These are phyloP conservation scores for Euphorbia corollata DNA, from an alignment of 441 rosid genomes.

Conservation along the genomic window DNA sequence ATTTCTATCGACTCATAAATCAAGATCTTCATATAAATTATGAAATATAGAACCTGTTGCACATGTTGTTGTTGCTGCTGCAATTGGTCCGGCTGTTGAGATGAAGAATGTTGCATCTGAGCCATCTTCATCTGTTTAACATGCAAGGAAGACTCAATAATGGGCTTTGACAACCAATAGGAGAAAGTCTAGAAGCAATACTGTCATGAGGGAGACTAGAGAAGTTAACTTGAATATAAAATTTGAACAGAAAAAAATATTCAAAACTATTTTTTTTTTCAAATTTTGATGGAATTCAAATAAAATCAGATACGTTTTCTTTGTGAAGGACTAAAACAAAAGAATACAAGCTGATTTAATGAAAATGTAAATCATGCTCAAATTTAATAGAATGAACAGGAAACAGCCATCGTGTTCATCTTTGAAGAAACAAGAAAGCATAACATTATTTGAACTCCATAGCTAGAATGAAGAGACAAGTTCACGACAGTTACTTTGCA, in stretches of 20 bases:
- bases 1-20: not conserved
- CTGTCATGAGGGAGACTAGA: not conserved
- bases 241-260: constrained; percentile 3
- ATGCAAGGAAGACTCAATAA: constrained; percentile 11
- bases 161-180: constrained; percentile 11
- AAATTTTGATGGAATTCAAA: not conserved
- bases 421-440: not conserved
- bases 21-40: constrained; percentile 12
- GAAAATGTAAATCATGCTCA: not conserved
- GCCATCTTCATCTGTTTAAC: constrained; percentile 45
- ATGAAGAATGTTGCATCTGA: constrained; percentile 56
- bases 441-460: not conserved
- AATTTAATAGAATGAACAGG: not conserved
- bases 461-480: not conserved
- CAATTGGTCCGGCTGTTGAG: constrained; percentile 48
- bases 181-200: constrained; percentile 10
- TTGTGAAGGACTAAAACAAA: constrained; percentile 1
- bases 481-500: not conserved
- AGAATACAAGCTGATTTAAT: not conserved
- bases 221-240: constrained; percentile 1
- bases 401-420: not conserved
- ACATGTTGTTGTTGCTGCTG: constrained; percentile 40
- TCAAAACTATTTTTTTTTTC: not conserved
- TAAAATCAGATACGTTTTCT: not conserved
- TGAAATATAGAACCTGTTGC: constrained; percentile 31